Percentiles rank a stretch among this genome's conserved stretches.
Conservation (phyloP, 805 yeast genomes). For the Sporopachydermia lactativora region DNA sequence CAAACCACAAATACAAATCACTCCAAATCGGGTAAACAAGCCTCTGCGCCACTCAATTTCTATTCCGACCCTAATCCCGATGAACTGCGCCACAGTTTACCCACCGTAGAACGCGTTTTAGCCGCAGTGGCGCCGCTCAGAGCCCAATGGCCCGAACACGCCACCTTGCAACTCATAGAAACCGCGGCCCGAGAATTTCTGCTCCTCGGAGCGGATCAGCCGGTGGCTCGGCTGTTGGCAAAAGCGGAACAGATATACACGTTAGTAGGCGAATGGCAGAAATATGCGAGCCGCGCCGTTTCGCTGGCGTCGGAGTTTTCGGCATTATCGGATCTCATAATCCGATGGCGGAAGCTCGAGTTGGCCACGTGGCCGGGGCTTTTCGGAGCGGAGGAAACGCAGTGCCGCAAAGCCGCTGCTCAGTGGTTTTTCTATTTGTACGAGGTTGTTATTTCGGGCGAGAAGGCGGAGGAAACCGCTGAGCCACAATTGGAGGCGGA, state of each 20-base stretch:
- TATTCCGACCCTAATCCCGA: slow-evolving; percentile 46
- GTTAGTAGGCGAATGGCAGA: slow-evolving; percentile 83
- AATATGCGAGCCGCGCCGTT: slow-evolving; percentile 70
- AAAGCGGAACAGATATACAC: slow-evolving; percentile 82
- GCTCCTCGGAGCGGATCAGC: slow-evolving; percentile 45
- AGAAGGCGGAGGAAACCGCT: slow-evolving; percentile 13
- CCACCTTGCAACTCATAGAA: slow-evolving; percentile 57
- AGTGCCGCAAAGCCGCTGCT: slow-evolving; percentile 36
- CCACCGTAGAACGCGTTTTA: slow-evolving; percentile 29
- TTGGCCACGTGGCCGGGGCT: slow-evolving; percentile 73
- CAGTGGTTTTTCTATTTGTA: slow-evolving; percentile 89
- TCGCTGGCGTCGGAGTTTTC: slow-evolving; percentile 44
- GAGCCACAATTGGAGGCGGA: slow-evolving; percentile 20
- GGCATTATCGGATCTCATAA: slow-evolving; percentile 51
- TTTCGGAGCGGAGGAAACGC: slow-evolving; percentile 47
- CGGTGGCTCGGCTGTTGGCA: slow-evolving; percentile 63
- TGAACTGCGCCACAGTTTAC: slow-evolving; percentile 50
- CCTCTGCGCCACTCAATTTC: slow-evolving; percentile 34
- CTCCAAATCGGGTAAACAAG: background rate
- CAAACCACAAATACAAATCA: background rate
- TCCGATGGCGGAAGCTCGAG: slow-evolving; percentile 85
- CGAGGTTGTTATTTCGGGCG: slow-evolving; percentile 52
- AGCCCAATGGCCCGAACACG: slow-evolving; percentile 88
- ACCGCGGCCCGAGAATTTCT: slow-evolving; percentile 55
- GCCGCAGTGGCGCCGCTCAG: slow-evolving; percentile 33